Evolutionary conservation across 2,329 filamentous ascomycete genomes (phyloP).

Genomic region (Aspergillus ochraceoroseus): DNA sequence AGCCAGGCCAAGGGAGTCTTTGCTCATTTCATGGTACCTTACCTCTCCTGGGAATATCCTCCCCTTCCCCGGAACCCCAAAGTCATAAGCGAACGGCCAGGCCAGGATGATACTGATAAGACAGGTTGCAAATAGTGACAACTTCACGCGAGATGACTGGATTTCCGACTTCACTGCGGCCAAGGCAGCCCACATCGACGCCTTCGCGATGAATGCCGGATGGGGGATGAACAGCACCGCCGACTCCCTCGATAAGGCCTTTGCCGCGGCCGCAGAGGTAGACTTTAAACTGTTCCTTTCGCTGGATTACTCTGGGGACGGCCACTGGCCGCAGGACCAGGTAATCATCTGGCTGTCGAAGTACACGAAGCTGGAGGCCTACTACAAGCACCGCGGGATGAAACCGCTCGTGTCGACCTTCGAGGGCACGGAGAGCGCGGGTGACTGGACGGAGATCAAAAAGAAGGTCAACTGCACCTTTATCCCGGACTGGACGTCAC

Average conservation of each 20-base stretch:
- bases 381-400: slow-evolving; percentile 26
- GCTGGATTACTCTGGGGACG: slow-evolving; percentile 36
- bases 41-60: neutral
- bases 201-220: slow-evolving; percentile 41
- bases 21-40: slow-evolving; percentile 33
- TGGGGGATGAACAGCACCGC: slow-evolving; percentile 23
- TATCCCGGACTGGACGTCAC: slow-evolving; percentile 45
- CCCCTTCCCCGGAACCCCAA: neutral
- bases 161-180: slow-evolving; percentile 34
- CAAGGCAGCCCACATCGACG: slow-evolving; percentile 38
- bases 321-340: slow-evolving; percentile 28
- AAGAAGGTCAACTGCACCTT: slow-evolving; percentile 40
- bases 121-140: slow-evolving; percentile 27
- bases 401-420: slow-evolving; percentile 43
- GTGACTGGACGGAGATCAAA: slow-evolving; percentile 47
- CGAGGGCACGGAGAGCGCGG: slow-evolving; percentile 41
- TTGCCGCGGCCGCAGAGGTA: slow-evolving; percentile 23
- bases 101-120: neutral
- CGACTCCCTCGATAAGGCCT: slow-evolving; percentile 23
- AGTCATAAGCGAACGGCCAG: neutral
- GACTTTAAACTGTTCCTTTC: slow-evolving; percentile 38
- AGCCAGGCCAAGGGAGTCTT: slow-evolving; percentile 27
- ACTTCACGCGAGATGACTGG: slow-evolving; percentile 28
- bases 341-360: slow-evolving; percentile 26
- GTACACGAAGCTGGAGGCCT: slow-evolving; percentile 25